Percentiles rank a stretch among this genome's conserved stretches.
These are phyloP conservation scores for Rhamnella rubrinervis DNA, from an alignment of 331 rosid genomes.

Conservation along the genomic window DNA sequence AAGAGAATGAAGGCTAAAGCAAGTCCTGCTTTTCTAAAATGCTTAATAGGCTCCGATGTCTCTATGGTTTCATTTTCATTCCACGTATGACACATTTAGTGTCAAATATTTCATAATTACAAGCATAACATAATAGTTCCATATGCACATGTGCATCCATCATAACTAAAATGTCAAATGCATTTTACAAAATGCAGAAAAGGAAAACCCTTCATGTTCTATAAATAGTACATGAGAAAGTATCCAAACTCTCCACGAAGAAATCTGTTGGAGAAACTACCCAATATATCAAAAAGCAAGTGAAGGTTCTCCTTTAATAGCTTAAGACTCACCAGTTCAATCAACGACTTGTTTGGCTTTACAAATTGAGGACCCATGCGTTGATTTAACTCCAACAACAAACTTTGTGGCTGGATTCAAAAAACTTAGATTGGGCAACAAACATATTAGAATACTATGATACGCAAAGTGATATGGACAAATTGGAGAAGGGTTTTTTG, in stretches of 20 bases:
- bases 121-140: too few relatives aligned
- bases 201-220: too few relatives aligned
- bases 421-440: conserved; percentile 38
- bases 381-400: conserved; percentile 80
- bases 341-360: conserved; percentile 82
- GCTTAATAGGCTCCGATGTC: too few relatives aligned
- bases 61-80: too few relatives aligned
- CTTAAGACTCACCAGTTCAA: conserved; percentile 59
- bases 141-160: too few relatives aligned
- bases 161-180: too few relatives aligned
- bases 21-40: too few relatives aligned
- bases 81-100: too few relatives aligned
- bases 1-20: not conserved
- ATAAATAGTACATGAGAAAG: too few relatives aligned
- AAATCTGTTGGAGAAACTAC: not conserved
- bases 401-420: conserved; percentile 70
- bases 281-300: not conserved
- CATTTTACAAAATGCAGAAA: too few relatives aligned
- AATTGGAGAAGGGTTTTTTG: too few relatives aligned
- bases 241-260: not conserved
- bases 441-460: conserved; percentile 2
- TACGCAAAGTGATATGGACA: not conserved
- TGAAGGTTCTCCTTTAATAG: not conserved
- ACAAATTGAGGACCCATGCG: conserved; percentile 84
- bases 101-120: too few relatives aligned